Evolutionary conservation across 805 yeast genomes (phyloP).

Genomic region (Saccharomycopsis javanensis): DNA sequence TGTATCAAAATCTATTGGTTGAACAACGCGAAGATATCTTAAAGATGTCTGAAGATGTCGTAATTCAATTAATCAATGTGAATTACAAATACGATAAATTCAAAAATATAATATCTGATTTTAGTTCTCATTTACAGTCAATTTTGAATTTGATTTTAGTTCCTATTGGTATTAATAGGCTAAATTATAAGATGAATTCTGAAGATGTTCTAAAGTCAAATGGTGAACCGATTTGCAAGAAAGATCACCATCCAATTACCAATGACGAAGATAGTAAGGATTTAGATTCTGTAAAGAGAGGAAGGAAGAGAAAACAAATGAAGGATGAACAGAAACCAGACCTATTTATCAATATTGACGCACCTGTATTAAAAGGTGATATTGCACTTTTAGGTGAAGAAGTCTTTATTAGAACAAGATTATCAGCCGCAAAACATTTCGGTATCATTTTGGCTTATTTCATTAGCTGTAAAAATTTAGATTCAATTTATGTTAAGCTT

Average conservation of each 20-base stretch:
- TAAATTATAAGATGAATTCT: conserved; percentile 75
- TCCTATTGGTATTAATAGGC: conserved; percentile 90
- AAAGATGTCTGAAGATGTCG: conserved; percentile 52
- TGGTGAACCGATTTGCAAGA: conserved; percentile 34
- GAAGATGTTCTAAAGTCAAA: conserved; percentile 72
- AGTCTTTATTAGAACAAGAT: conserved; percentile 62
- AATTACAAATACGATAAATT: conserved; percentile 24
- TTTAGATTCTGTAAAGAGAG: conserved; percentile 25
- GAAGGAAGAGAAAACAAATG: conserved; percentile 38
- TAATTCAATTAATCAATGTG: conserved; percentile 44
- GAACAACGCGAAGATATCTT: conserved; percentile 80
- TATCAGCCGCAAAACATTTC: conserved; percentile 64
- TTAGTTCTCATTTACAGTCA: conserved; percentile 49
- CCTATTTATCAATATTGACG: conserved; percentile 75
- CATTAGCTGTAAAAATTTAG: conserved; percentile 31
- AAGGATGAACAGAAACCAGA: conserved; percentile 25
- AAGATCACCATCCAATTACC: conserved; percentile 5
- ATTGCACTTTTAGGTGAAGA: conserved; percentile 74
- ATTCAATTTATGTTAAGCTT: conserved; percentile 22
- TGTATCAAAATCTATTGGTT: conserved; percentile 78
- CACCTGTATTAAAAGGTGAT: conserved; percentile 88
- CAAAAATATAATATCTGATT: conserved; percentile 32
- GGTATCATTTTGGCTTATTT: conserved; percentile 56
- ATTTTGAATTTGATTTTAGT: conserved; percentile 68
- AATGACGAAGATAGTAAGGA: conserved; percentile 19